phyloP scores from a whole-genome alignment of 306 rosid genomes.

The Pachyrhizus erosus region DNA sequence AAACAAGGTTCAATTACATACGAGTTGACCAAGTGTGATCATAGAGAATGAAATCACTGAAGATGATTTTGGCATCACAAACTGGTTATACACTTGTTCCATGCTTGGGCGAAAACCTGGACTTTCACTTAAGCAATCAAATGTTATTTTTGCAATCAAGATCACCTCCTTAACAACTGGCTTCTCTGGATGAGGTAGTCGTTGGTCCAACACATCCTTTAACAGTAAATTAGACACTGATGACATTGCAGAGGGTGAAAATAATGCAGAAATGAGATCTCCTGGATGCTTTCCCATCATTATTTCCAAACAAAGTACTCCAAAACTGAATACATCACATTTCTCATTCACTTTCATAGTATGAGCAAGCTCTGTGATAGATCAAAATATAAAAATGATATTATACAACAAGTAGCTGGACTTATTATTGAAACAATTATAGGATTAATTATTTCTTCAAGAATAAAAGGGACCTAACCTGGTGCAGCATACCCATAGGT shows the following conservation, averaged over 20 bases:
- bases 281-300: constrained; percentile 27
- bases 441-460: not conserved
- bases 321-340: constrained; percentile 29
- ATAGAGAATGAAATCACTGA: not conserved
- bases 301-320: constrained; percentile 14
- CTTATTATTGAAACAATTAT: not conserved
- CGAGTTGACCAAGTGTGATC: not conserved
- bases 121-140: not conserved
- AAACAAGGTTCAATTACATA: not conserved
- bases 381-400: not conserved
- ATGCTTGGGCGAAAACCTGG: not conserved
- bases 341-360: constrained; percentile 1
- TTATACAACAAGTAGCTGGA: not conserved
- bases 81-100: not conserved
- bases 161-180: not conserved
- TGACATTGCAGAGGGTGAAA: not conserved
- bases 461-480: constrained; percentile 1
- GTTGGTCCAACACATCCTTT: constrained; percentile 7
- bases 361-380: constrained; percentile 11
- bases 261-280: not conserved
- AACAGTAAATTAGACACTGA: not conserved
- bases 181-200: not conserved
- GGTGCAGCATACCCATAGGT: constrained; percentile 34
- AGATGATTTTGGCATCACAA: not conserved
- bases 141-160: not conserved